Conservation (phyloP, 106 monocot species). For the Hemerocallis citrina region DNA sequence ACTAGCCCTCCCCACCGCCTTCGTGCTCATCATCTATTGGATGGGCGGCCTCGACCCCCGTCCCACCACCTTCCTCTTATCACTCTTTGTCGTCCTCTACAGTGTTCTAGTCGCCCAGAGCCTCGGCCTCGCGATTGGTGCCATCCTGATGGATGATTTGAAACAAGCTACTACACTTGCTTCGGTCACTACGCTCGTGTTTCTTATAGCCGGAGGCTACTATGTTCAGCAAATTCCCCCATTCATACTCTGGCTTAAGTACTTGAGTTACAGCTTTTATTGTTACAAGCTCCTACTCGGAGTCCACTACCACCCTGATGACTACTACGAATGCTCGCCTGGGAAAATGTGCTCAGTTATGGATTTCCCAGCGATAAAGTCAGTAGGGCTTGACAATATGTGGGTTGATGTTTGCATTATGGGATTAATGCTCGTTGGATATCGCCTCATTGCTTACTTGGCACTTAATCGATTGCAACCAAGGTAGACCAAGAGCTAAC, state of each 20-base stretch:
- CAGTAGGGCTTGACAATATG: constrained; percentile 47
- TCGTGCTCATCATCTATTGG: constrained; percentile 73
- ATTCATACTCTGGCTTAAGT: constrained; percentile 75
- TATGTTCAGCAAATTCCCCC: constrained; percentile 74
- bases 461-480: constrained; percentile 47
- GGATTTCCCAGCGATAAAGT: constrained; percentile 47
- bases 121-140: constrained; percentile 71
- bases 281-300: constrained; percentile 76
- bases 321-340: constrained; percentile 39
- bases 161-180: constrained; percentile 82
- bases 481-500: no score
- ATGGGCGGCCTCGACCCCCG: constrained; percentile 74
- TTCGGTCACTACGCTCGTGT: constrained; percentile 67
- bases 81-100: constrained; percentile 56
- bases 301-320: constrained; percentile 39
- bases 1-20: constrained; percentile 78
- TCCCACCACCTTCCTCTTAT: constrained; percentile 40
- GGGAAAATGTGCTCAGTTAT: constrained; percentile 36
- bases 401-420: constrained; percentile 83
- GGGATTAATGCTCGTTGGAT: constrained; percentile 67
- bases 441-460: constrained; percentile 60
- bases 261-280: constrained; percentile 78
- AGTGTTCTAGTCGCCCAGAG: constrained; percentile 69
- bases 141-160: constrained; percentile 74
- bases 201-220: constrained; percentile 80